Evolutionary conservation across 495 filamentous ascomycete genomes (phyloP).

Genomic region (Parmelia sp.): DNA sequence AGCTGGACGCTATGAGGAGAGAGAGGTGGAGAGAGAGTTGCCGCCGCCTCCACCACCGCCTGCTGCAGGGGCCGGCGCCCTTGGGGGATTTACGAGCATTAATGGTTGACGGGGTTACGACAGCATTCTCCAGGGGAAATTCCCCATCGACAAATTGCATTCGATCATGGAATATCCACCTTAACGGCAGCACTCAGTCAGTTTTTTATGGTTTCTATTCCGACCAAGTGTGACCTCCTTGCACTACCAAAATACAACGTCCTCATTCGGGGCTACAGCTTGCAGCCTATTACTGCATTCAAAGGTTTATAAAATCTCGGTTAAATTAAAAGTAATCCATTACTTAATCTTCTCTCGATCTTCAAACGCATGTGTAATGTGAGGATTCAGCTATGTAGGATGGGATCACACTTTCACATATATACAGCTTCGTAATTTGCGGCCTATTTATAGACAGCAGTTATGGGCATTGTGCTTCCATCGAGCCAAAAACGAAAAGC

Average conservation of each 20-base stretch:
- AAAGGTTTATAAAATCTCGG: background rate
- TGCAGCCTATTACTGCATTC: background rate
- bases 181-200: background rate
- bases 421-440: background rate
- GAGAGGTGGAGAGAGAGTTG: slow-evolving; percentile 21
- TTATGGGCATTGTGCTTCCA: no score
- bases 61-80: slow-evolving; percentile 13
- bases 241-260: background rate
- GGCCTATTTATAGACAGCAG: background rate
- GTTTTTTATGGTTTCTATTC: background rate
- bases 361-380: background rate
- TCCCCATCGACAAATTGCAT: background rate
- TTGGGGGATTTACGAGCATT: slow-evolving; percentile 36
- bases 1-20: slow-evolving; percentile 20
- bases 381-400: background rate
- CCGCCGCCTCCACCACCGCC: slow-evolving; percentile 12
- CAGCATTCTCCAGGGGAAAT: background rate
- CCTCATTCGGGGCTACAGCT: background rate
- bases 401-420: background rate
- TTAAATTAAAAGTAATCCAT: background rate
- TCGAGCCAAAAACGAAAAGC: background rate
- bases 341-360: no score
- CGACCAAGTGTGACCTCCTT: background rate
- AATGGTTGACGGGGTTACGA: slow-evolving; percentile 28
- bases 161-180: background rate